Evolutionary conservation across 768 basidiomycete genomes (phyloP), one percentile per base, ranked within the genome.

Genomic region (Leccinellum luteum): DNA sequence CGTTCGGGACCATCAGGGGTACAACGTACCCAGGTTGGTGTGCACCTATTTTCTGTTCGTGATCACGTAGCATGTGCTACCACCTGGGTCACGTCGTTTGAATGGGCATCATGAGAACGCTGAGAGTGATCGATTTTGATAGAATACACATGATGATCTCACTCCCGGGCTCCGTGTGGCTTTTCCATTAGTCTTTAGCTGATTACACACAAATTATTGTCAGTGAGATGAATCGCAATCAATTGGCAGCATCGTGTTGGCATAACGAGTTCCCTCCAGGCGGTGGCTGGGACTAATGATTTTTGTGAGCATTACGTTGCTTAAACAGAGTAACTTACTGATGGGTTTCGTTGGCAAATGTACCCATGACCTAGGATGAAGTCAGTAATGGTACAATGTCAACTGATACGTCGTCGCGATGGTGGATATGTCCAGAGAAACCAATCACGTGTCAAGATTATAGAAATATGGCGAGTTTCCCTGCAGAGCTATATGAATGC

Each of bases 11-110:
- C 21, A 14, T 23, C 30, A 28, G 45, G 25, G 38, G 41, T 19
- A 43, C 19, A 43, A 19, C n/a, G 19, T 19, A 21, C 17, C 28
- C 48, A 49, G 21, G 28, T 45, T 17, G 48, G n/a, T 48, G 25
- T 8, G n/a, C 19, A 23, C n/a, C 25, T 9, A 41, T 25, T 43
- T 56, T 23, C 49, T 10, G 25, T 56, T 52, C 54, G 51, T 60
- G 55, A 61, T 44, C 32, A 54, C 55, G 35, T 12, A 57, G 45
- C 53, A 69, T 60, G 64, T 57, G 57, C 44, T 30, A 58, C 57
- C 35, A 34, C 38, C 10, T 4, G 35, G 51, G 30, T 41, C 38
- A 59, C 51, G 52, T 25, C 45, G 21, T 47, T 38, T 45, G 50
- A 57, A 27, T 51, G 43, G 52, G 49, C 15, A 9, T 38, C 57